Percentiles rank a stretch among this genome's conserved stretches.
phyloP scores from a whole-genome alignment of 2,329 filamentous ascomycete genomes.

The Alternaria burnsii region DNA sequence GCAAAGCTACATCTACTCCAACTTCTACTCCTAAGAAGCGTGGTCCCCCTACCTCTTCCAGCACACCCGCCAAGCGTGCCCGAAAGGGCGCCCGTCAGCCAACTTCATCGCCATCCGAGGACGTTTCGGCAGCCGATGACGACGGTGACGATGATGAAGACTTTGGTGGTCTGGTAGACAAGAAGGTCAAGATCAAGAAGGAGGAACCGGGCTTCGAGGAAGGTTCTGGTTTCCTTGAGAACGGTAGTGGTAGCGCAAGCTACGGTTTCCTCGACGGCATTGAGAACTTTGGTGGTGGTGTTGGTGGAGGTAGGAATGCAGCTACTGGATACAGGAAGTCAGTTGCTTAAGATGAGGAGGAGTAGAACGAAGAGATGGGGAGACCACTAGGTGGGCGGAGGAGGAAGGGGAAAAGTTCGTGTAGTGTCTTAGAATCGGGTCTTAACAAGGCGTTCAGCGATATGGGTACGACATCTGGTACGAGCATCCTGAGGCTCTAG shows the following conservation, averaged over 20 bases:
- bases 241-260: not conserved
- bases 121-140: not conserved
- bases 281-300: not conserved
- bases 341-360: not conserved
- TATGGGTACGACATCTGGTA: not conserved
- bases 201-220: slow-evolving; percentile 8
- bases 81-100: slow-evolving; percentile 17
- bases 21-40: slow-evolving; percentile 33
- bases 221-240: not conserved
- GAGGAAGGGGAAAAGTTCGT: not conserved
- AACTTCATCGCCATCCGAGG: not conserved
- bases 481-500: not conserved
- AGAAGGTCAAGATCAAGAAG: not conserved
- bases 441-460: rapidly evolving
- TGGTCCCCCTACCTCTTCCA: not conserved
- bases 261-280: slow-evolving; percentile 2
- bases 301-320: not conserved
- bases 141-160: slow-evolving; percentile 30
- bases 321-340: not conserved
- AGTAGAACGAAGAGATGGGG: too few relatives aligned
- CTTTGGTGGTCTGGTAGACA: not conserved
- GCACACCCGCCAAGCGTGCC: slow-evolving; percentile 21
- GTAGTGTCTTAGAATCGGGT: not conserved
- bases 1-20: not conserved
- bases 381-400: too few relatives aligned